Evolutionary conservation across 2,329 filamentous ascomycete genomes (phyloP), one percentile per base, ranked within the genome.

Genomic region (Trichoderma polysporum): DNA sequence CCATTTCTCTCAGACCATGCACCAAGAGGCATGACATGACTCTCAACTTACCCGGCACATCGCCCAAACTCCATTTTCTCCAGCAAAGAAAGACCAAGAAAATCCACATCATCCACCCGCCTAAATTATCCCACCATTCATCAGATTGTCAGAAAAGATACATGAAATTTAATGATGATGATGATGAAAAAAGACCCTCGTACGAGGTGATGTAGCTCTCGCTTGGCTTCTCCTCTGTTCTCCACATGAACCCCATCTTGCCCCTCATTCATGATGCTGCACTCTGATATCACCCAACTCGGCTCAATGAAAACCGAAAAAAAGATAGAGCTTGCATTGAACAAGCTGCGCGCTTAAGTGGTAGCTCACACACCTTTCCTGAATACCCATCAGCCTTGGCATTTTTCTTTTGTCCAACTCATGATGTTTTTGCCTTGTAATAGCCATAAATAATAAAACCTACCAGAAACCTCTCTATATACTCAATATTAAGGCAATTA

Each of bases 221-320:
- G 25, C 49, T 19, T 39, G 45, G 22, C 41, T 41, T 37, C 59
- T 62, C 59, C 59, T 63, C 59, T 45, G 2, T 53, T 47, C 61
- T 47, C 61, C 61, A 64, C 61, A 35, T 27, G 19, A 22, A 47
- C 61, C 61, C 61, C 61, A 56, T 64, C 60, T 54, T 64, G 37
- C 61, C 61, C 61, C 61, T 64, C 61, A 64, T 33, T 56, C 61
- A 19, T 45, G 61, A 56, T 64, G 27, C 33, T 50, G 50, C 27
- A 64, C 27, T 54, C 49, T 64, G 61, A 64, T 64, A 64, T 64
- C 61, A 64, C n/a, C 52, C 61, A 64, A 15, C 7, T 64, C 61
- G 61, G 61, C 61, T 64, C 61, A 64, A 64, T 64, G 35, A 27
- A 35, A n/a, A 15, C 61, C 61, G 61, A 64, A 56, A 41, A 33